Evolutionary conservation across 192 early-diverging fungal genomes (phyloP).

Genomic region (Dimargaris xerosporica): DNA sequence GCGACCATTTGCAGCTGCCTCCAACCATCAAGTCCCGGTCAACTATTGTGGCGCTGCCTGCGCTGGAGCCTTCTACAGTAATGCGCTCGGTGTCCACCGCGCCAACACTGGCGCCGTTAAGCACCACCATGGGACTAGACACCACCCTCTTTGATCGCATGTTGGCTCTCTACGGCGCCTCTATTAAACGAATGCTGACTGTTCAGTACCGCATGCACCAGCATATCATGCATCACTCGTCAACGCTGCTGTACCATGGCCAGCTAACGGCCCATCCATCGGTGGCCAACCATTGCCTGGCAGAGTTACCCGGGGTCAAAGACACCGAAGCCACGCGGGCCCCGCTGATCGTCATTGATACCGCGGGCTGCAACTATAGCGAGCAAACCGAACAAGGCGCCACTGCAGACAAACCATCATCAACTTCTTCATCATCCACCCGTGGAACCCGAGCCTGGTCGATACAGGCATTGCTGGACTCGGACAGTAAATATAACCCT

Average conservation of each 20-base stretch:
- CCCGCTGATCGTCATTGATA: constrained; percentile 58
- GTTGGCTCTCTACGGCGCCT: constrained; percentile 34
- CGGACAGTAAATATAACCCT: constrained; percentile 55
- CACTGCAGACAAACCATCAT: not conserved
- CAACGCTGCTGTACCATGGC: constrained; percentile 50
- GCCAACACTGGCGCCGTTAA: constrained; percentile 17
- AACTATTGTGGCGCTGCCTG: constrained; percentile 7
- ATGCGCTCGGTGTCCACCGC: constrained; percentile 13
- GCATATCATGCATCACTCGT: constrained; percentile 61
- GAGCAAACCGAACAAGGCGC: constrained; percentile 18
- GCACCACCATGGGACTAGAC: constrained; percentile 15
- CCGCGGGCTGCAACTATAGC: constrained; percentile 29
- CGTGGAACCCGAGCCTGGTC: not conserved
- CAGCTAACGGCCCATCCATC: constrained; percentile 43
- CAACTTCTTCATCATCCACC: not conserved
- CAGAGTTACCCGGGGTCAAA: constrained; percentile 39
- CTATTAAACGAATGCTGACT: constrained; percentile 49
- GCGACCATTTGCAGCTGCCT: constrained; percentile 78
- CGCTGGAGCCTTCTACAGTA: constrained; percentile 16
- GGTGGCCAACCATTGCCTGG: constrained; percentile 46
- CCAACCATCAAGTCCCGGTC: constrained; percentile 62
- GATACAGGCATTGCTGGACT: constrained; percentile 13
- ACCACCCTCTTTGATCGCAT: constrained; percentile 73
- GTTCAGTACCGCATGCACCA: constrained; percentile 86
- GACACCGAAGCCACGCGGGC: constrained; percentile 39